A percentile compares a stretch with the other conserved stretches of the same genome.
These are phyloP conservation scores for Geosmithia morbida DNA, from an alignment of 2,329 filamentous ascomycete species.

Conservation along the genomic window DNA sequence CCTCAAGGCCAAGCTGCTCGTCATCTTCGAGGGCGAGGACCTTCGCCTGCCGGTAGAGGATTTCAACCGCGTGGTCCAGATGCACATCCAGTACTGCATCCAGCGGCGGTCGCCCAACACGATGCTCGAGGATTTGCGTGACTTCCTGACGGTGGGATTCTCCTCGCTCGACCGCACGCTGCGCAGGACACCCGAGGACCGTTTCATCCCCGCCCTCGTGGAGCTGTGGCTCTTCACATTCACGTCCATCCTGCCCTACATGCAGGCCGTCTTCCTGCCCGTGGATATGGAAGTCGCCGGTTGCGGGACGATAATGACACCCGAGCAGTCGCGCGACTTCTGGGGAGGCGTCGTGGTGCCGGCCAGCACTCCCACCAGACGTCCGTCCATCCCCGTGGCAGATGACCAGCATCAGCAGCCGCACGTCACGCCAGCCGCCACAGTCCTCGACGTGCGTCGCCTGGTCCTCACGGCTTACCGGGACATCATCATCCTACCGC, in stretches of 20 bases:
- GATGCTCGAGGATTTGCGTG: slow-evolving; percentile 62
- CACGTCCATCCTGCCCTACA: slow-evolving; percentile 77
- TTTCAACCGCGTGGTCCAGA: slow-evolving; percentile 64
- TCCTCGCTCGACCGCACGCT: slow-evolving; percentile 73
- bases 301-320: slow-evolving; percentile 61
- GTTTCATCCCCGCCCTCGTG: slow-evolving; percentile 78
- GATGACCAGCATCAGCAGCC: background rate
- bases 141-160: slow-evolving; percentile 71
- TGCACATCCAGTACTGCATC: slow-evolving; percentile 67
- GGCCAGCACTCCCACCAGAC: slow-evolving; percentile 17
- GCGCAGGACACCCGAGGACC: slow-evolving; percentile 65
- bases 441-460: slow-evolving; percentile 69
- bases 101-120: slow-evolving; percentile 56
- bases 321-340: slow-evolving; percentile 73
- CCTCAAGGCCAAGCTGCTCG: slow-evolving; percentile 59
- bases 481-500: slow-evolving; percentile 74
- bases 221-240: slow-evolving; percentile 93
- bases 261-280: slow-evolving; percentile 89
- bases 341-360: slow-evolving; percentile 56
- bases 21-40: slow-evolving; percentile 72
- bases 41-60: slow-evolving; percentile 69
- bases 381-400: slow-evolving; percentile 5
- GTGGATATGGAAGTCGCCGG: slow-evolving; percentile 89
- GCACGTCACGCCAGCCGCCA: slow-evolving; percentile 31
- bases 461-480: slow-evolving; percentile 80